Evolutionary conservation across 2,329 filamentous ascomycete genomes (phyloP), one percentile per base, ranked within the genome.

Genomic region (Paraphoma sp.): DNA sequence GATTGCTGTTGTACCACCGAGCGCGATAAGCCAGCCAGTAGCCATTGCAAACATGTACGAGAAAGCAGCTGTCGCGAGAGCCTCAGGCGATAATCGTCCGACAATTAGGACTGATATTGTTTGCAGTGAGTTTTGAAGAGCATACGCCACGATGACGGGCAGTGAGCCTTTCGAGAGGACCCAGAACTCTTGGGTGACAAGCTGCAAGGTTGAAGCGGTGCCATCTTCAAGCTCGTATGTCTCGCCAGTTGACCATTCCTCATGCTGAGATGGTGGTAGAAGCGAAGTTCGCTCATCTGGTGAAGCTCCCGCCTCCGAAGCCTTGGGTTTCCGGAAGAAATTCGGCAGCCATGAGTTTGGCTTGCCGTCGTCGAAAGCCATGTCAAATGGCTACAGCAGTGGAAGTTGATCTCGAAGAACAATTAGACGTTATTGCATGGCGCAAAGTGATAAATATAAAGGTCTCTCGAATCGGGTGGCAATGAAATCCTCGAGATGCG

Each of bases 41-140:
- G 90, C 88, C 90, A 94, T 93, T 52, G 92, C 92, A 66, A 96
- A 96, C 92, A 96, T 96, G 80, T 95, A 94, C 1, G 90, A 91
- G 69, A 96, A 96, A 0, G 92, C 92, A 1, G 91, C 89, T 0
- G 89, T 91, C 0, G 92, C 91, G 6, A 96, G 80, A 1, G 92
- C 87, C 74, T 95, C 89, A 1, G 92, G 89, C 0, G 90, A 93
- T 0, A 92, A 80, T 2, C 91, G 87, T 9, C 92, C 92, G 3
- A 92, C 91, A 38, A 96, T 88, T 45, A 96, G 79, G 4, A 96
- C 90, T 0, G 91, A 95, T 1, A 90, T 73, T 0, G 92, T 96
- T 72, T 96, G 92, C 0, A 96, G 80, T 5, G 89, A 93, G 74
- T 94, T 96, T 59, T 96, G 92, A 5, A 96, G 82, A 8, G 89